Percentiles rank a stretch among this genome's conserved stretches.
Evolutionary conservation across 495 filamentous ascomycete species (phyloP).

Genomic region (Aspergillus hancockii): DNA sequence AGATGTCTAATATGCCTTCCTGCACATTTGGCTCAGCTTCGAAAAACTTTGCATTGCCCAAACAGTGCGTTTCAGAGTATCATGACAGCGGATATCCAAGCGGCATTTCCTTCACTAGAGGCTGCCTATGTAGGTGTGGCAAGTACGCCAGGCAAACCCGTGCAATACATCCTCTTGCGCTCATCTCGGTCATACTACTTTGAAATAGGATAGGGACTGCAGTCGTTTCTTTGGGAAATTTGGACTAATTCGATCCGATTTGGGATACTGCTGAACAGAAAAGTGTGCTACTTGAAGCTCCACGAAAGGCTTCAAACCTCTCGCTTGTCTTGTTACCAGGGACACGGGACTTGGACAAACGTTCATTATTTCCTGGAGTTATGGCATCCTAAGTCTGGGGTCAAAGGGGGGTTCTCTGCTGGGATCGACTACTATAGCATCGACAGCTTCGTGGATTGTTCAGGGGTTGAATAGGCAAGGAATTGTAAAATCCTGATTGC

Average conservation of each 20-base stretch:
- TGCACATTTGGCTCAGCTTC: slow-evolving; percentile 31
- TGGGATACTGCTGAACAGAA: slow-evolving; percentile 19
- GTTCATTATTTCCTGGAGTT: slow-evolving; percentile 13
- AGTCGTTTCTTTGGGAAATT: slow-evolving; percentile 7
- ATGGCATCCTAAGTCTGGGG: slow-evolving; percentile 8
- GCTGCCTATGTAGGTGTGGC: slow-evolving; percentile 1
- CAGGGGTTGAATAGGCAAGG: slow-evolving; percentile 28
- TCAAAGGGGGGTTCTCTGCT: slow-evolving; percentile 10
- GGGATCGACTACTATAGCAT: slow-evolving; percentile 16
- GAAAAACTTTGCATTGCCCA: slow-evolving; percentile 9
- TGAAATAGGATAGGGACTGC: slow-evolving; percentile 8
- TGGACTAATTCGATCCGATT: slow-evolving; percentile 1
- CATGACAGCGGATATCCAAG: slow-evolving; percentile 9
- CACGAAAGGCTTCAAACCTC: no score
- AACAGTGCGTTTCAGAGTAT: slow-evolving; percentile 13
- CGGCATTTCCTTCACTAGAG: not conserved
- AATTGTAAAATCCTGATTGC: slow-evolving; percentile 33
- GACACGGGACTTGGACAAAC: slow-evolving; percentile 14
- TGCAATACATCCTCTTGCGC: slow-evolving; percentile 14
- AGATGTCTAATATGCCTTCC: slow-evolving; percentile 21
- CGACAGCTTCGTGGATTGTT: slow-evolving; percentile 29
- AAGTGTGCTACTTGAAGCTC: slow-evolving; percentile 16
- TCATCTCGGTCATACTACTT: slow-evolving; percentile 4
- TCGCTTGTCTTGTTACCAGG: slow-evolving; percentile 9
- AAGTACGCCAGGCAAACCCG: slow-evolving; percentile 17